A percentile compares a stretch with the other conserved stretches of the same genome.
Evolutionary conservation across 345 rosid species (phyloP).

Genomic region (Citrus reticulata): DNA sequence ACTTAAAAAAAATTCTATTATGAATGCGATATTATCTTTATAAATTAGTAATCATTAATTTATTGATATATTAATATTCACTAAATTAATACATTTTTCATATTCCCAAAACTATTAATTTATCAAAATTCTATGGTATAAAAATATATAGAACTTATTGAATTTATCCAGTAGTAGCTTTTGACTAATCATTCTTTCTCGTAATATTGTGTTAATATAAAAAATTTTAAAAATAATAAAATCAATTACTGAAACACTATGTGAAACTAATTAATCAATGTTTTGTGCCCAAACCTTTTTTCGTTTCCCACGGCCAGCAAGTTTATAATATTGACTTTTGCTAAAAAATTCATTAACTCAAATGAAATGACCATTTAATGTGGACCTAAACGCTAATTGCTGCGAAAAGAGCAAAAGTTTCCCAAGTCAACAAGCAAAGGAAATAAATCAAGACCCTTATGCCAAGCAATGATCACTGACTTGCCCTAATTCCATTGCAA

Average conservation of each 20-base stretch:
- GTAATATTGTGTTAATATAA: too few species aligned
- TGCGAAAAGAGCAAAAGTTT: background rate
- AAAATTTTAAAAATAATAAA: too few species aligned
- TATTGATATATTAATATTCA: too few species aligned
- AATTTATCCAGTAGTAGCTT: too few species aligned
- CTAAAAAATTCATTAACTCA: background rate
- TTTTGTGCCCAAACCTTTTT: background rate
- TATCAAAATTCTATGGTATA: too few species aligned
- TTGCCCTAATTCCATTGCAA: background rate
- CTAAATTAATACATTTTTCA: too few species aligned
- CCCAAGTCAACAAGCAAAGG: conserved; percentile 7
- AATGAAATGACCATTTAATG: background rate
- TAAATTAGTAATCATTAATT: too few species aligned
- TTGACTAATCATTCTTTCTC: too few species aligned
- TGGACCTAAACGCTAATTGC: background rate
- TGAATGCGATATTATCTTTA: too few species aligned
- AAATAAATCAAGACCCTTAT: background rate
- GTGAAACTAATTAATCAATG: background rate
- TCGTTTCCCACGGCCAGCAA: background rate
- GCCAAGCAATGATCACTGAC: background rate
- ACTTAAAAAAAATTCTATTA: too few species aligned
- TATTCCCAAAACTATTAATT: too few species aligned
- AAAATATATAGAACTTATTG: too few species aligned
- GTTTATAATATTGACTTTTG: background rate
- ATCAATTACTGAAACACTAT: background rate